phyloP scores from a whole-genome alignment of 2,329 filamentous ascomycete genomes.

The Paraphoma chrysanthemicola region DNA sequence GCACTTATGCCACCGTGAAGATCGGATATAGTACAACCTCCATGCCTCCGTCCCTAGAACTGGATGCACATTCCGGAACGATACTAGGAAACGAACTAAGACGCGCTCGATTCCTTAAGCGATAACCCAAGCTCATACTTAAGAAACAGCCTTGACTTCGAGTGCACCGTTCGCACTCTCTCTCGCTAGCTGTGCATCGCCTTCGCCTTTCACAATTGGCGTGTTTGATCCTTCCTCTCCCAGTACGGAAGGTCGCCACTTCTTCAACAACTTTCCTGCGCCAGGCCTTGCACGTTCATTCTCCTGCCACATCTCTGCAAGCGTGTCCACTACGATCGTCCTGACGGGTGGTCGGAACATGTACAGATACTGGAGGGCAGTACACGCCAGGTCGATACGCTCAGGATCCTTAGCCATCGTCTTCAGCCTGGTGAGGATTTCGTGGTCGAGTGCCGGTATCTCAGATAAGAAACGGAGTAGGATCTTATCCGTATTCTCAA shows the following conservation, averaged over 20 bases:
- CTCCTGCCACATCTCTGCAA: conserved; percentile 64
- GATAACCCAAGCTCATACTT: background rate
- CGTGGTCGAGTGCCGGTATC: conserved; percentile 77
- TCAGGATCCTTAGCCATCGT: conserved; percentile 69
- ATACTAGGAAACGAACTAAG: no score
- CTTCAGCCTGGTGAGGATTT: conserved; percentile 75
- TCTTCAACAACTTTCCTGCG: conserved; percentile 61
- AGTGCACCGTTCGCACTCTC: conserved; percentile 36
- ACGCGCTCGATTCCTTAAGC: no score
- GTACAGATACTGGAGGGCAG: conserved; percentile 52
- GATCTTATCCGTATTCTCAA: conserved; percentile 90
- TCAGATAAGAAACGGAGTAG: conserved; percentile 91
- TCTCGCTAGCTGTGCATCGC: conserved; percentile 16
- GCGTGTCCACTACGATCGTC: conserved; percentile 63
- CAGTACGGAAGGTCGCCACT: conserved; percentile 61
- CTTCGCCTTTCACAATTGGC: conserved; percentile 31
- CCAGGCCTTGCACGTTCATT: conserved; percentile 56
- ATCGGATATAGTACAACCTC: background rate
- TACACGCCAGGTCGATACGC: conserved; percentile 56
- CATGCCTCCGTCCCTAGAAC: background rate
- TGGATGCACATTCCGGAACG: background rate
- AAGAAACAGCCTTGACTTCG: conserved; percentile 37
- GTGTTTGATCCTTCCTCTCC: conserved; percentile 24
- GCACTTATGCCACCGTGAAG: background rate
- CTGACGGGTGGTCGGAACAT: conserved; percentile 63